Evolutionary conservation across 106 monocot species (phyloP).

Genomic region (Acorus calamus): DNA sequence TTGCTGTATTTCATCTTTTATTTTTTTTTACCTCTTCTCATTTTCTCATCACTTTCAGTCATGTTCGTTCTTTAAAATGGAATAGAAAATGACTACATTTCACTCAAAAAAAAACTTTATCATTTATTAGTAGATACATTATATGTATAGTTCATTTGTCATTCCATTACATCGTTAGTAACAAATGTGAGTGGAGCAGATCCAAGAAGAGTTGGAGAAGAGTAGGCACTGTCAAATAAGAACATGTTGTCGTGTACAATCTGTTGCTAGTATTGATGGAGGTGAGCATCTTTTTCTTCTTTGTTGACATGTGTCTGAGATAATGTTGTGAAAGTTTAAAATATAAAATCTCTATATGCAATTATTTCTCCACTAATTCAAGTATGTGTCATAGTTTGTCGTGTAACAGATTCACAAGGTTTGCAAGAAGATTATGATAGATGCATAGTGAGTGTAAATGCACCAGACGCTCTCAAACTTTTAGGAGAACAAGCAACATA

Average conservation of each 20-base stretch:
- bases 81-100: too few species aligned
- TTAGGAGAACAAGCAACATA: constrained; percentile 66
- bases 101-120: too few species aligned
- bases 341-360: too few species aligned
- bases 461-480: constrained; percentile 75
- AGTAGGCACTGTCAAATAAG: constrained; percentile 54
- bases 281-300: constrained; percentile 25
- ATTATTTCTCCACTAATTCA: too few species aligned
- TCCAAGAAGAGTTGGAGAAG: constrained; percentile 60
- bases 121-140: too few species aligned
- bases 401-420: constrained; percentile 31
- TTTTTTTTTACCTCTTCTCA: too few species aligned
- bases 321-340: too few species aligned
- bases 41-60: too few species aligned
- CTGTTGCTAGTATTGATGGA: constrained; percentile 38
- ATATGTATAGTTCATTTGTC: too few species aligned
- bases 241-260: constrained; percentile 51
- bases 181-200: constrained; percentile 18
- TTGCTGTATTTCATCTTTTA: too few species aligned
- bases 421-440: constrained; percentile 61
- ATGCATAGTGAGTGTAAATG: constrained; percentile 61
- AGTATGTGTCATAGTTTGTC: constrained; percentile 32
- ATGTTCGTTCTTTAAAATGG: too few species aligned
- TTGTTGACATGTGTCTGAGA: background rate
- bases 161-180: too few species aligned